Percentiles rank a stretch among this genome's conserved stretches.
These are phyloP conservation scores for Elaeis oleifera DNA, from an alignment of 202 grass and related monocot genomes.

Conservation along the genomic window DNA sequence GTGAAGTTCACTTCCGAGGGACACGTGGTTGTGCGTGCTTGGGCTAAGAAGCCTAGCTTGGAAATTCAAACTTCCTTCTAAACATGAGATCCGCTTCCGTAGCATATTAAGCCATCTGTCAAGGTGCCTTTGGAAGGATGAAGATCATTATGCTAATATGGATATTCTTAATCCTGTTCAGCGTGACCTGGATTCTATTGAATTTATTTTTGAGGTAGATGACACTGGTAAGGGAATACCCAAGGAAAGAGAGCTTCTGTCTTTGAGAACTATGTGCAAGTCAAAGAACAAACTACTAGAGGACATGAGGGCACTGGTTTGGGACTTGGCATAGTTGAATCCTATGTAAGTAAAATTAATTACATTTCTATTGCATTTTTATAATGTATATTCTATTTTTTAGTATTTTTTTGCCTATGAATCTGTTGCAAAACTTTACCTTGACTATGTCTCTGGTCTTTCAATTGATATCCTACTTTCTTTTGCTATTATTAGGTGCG, in stretches of 20 bases:
- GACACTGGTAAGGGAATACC: conserved; percentile 69
- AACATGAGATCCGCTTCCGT: conserved; percentile 8
- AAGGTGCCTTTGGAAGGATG: conserved; percentile 18
- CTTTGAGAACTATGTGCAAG: conserved; percentile 83
- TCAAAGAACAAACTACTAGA: conserved; percentile 29
- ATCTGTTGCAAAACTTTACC: neutral
- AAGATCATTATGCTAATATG: neutral
- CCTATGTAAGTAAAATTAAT: conserved; percentile 41
- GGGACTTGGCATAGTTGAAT: conserved; percentile 88
- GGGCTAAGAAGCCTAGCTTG: conserved; percentile 47
- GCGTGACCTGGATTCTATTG: conserved; percentile 24
- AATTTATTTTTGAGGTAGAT: conserved; percentile 68
- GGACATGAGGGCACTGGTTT: conserved; percentile 62
- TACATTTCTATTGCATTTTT: neutral
- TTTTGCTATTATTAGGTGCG: conserved; percentile 40
- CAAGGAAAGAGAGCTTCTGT: conserved; percentile 57
- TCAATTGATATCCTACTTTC: neutral
- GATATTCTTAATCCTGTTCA: conserved; percentile 2
- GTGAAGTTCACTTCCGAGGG: conserved; percentile 74
- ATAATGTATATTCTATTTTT: no score
- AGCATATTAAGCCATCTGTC: neutral
- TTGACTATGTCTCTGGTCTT: neutral
- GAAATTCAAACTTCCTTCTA: conserved; percentile 18
- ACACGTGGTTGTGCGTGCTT: conserved; percentile 42
- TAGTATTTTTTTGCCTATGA: no score